phyloP scores from a whole-genome alignment of 2,329 filamentous ascomycete genomes.

The Arthroderma uncinatum region DNA sequence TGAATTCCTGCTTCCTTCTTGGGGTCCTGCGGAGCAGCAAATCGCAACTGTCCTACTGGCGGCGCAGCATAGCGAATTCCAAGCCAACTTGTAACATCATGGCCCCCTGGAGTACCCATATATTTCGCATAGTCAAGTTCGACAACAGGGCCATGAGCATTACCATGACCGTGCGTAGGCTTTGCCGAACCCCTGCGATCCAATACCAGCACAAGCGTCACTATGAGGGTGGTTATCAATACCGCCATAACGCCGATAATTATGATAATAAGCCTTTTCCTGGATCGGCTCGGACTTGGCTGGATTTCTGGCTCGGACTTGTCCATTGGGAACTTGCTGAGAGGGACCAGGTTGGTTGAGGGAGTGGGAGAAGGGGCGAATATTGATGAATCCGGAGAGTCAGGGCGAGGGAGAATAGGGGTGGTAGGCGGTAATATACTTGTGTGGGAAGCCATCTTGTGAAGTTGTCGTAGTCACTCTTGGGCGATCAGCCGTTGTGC shows the following conservation, averaged over 20 bases:
- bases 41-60: conserved; percentile 11
- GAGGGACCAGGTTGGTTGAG: not conserved
- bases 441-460: not conserved
- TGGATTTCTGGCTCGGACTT: not conserved
- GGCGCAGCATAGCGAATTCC: conserved; percentile 14
- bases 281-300: not conserved
- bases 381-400: not conserved
- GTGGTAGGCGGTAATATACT: not conserved
- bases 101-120: conserved; percentile 42
- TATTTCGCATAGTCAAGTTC: conserved; percentile 59
- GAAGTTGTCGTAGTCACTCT: not conserved
- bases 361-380: not conserved
- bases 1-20: conserved; percentile 35
- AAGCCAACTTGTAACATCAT: conserved; percentile 21
- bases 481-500: not conserved
- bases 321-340: not conserved
- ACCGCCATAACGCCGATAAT: not conserved
- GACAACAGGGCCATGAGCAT: conserved; percentile 32
- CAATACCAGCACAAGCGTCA: not conserved
- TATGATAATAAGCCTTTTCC: not conserved
- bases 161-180: not conserved
- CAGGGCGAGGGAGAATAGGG: not conserved
- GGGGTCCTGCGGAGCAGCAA: conserved; percentile 42
- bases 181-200: not conserved
- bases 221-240: not conserved